These are phyloP conservation scores for Solanum virginianum DNA, from an alignment of 257 asterid genomes.

Conservation along the genomic window DNA sequence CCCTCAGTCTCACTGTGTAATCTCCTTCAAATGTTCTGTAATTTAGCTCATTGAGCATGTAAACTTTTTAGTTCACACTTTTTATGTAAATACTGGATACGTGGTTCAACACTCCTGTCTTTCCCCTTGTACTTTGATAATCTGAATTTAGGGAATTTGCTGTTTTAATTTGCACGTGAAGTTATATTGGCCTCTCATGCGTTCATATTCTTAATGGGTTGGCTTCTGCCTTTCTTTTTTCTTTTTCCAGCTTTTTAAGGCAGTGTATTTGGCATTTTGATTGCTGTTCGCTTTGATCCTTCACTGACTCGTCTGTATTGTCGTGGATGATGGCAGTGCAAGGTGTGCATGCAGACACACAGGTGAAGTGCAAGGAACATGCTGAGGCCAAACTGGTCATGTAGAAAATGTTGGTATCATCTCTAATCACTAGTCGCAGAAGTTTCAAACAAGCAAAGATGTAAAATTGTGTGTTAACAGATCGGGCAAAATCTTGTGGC, in stretches of 20 bases:
- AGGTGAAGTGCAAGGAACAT: conserved; percentile 92
- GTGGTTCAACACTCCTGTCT: background rate
- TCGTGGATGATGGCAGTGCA: conserved; percentile 41
- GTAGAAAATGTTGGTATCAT: background rate
- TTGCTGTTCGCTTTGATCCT: background rate
- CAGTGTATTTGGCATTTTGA: background rate
- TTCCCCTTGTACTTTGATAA: background rate
- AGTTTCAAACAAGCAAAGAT: background rate
- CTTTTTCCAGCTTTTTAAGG: background rate
- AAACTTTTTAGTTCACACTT: background rate
- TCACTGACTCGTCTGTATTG: background rate
- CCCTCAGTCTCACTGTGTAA: background rate
- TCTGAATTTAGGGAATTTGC: background rate
- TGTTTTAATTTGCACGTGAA: background rate
- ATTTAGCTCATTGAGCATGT: background rate
- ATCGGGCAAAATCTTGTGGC: background rate
- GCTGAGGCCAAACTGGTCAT: conserved; percentile 47
- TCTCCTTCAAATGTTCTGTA: background rate
- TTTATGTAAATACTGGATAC: background rate
- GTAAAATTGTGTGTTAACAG: background rate
- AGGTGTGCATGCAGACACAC: conserved; percentile 82
- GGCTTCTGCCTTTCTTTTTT: background rate
- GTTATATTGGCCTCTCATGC: background rate
- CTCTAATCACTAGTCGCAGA: background rate
- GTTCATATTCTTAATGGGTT: background rate